phyloP scores from a whole-genome alignment of 2,329 filamentous ascomycete species.

The Claviceps monticola region DNA sequence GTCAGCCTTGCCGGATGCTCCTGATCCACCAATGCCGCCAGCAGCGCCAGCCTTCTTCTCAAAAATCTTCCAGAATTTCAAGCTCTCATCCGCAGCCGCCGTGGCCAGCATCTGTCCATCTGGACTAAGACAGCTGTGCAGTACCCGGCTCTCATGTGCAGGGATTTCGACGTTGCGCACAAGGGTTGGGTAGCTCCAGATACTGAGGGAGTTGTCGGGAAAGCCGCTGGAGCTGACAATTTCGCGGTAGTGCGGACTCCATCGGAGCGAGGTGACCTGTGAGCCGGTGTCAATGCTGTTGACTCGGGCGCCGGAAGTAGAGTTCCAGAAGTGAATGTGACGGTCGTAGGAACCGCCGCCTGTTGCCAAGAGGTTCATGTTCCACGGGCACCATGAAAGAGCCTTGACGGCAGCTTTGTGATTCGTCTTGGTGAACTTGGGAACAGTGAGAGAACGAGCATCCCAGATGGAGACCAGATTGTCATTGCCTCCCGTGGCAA shows the following conservation, averaged over 20 bases:
- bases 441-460: constrained; percentile 78
- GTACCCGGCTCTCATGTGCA: constrained; percentile 88
- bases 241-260: constrained; percentile 95
- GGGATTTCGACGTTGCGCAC: constrained; percentile 97
- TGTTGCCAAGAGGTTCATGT: constrained; percentile 90
- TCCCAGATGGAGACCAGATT: constrained; percentile 99
- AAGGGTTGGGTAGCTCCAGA: constrained; percentile 96
- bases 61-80: constrained; percentile 99
- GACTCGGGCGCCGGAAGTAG: constrained; percentile 88
- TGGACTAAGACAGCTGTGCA: constrained; percentile 93
- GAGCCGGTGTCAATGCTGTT: constrained; percentile 99
- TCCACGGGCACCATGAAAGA: constrained; percentile 97
- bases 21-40: constrained; percentile 49
- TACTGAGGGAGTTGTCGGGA: constrained; percentile 97
- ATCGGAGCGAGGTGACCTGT: constrained; percentile 89
- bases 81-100: constrained; percentile 84
- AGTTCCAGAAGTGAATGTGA: constrained; percentile 99
- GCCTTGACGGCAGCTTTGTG: constrained; percentile 98
- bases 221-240: constrained; percentile 96
- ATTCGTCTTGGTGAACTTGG: constrained; percentile 99
- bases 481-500: constrained; percentile 95
- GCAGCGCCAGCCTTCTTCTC: constrained; percentile 85
- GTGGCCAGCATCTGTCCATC: constrained; percentile 97
- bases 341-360: constrained; percentile 93
- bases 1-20: constrained; percentile 63